phyloP scores from a whole-genome alignment of 2,329 filamentous ascomycete genomes.

The Colletotrichum tabaci region DNA sequence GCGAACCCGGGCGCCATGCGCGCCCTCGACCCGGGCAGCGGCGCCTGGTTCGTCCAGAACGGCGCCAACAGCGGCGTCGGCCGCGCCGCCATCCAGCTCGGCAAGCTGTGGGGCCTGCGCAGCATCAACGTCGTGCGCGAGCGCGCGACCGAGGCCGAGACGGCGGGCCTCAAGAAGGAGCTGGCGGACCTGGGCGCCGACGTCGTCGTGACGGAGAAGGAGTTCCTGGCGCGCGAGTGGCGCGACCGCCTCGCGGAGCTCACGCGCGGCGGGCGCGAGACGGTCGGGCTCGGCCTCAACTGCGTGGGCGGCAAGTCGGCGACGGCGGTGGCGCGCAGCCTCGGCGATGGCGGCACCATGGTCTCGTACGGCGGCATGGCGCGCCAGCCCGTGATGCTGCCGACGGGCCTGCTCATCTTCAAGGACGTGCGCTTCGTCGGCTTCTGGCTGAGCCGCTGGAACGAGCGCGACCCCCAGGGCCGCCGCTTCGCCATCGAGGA shows the following conservation, averaged over 20 bases:
- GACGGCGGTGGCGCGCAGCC: conserved; percentile 81
- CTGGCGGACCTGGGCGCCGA: conserved; percentile 69
- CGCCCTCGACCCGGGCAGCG: conserved; percentile 61
- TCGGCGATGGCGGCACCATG: conserved; percentile 79
- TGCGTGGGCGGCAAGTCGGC: conserved; percentile 94
- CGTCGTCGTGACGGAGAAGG: conserved; percentile 69
- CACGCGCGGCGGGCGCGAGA: conserved; percentile 80
- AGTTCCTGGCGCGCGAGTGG: conserved; percentile 73
- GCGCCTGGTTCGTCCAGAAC: conserved; percentile 97
- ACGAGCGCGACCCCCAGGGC: conserved; percentile 78
- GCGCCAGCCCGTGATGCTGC: conserved; percentile 85
- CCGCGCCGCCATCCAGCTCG: conserved; percentile 91
- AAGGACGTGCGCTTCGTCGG: conserved; percentile 90
- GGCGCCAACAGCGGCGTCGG: conserved; percentile 96
- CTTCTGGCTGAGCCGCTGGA: conserved; percentile 96
- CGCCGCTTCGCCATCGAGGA: conserved; percentile 89
- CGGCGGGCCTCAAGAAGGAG: conserved; percentile 70
- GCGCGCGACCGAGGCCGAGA: conserved; percentile 75
- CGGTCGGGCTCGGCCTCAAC: conserved; percentile 86
- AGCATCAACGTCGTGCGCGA: conserved; percentile 92
- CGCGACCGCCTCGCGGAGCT: conserved; percentile 72
- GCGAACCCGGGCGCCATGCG: conserved; percentile 56
- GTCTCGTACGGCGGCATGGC: conserved; percentile 98
- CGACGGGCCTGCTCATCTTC: conserved; percentile 91
- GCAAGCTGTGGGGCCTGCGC: conserved; percentile 86